Conservation (phyloP, 768 basidiomycete genomes). For the Lactarius hatsudake region DNA sequence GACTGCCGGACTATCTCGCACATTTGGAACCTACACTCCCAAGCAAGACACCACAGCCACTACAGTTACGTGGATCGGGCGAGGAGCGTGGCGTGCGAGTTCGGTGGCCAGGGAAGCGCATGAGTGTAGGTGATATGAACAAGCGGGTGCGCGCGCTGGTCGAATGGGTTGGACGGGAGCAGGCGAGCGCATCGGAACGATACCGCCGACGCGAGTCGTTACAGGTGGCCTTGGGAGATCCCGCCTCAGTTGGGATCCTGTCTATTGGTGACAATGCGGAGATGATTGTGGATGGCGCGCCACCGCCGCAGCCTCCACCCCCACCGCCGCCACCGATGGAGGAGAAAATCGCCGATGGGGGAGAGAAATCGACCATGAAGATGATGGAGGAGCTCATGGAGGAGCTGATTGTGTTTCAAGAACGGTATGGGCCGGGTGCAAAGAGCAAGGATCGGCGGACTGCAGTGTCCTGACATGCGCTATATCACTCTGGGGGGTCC, state of each 20-base stretch:
- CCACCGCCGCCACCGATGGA: conserved; percentile 27
- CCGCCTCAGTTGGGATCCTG: conserved; percentile 12
- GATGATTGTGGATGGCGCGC: conserved; percentile 37
- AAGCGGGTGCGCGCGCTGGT: conserved; percentile 87
- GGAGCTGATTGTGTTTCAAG: conserved; percentile 85
- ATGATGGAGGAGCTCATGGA: conserved; percentile 91
- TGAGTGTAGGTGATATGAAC: conserved; percentile 97
- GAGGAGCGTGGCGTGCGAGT: conserved; percentile 80
- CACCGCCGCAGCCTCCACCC: conserved; percentile 26
- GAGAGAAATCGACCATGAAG: conserved; percentile 54
- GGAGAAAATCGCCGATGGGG: conserved; percentile 22
- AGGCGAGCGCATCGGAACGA: conserved; percentile 72
- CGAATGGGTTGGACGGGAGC: conserved; percentile 89
- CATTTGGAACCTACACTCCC: conserved; percentile 86
- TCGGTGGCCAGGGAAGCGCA: conserved; percentile 91
- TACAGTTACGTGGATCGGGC: conserved; percentile 60
- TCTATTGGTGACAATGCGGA: conserved; percentile 29
- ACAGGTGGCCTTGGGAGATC: conserved; percentile 47
- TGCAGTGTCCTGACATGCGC: conserved; percentile 31
- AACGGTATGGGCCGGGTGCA: conserved; percentile 67
- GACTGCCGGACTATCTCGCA: conserved; percentile 87
- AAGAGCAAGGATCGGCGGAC: conserved; percentile 41
- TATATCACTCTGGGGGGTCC: conserved; percentile 7
- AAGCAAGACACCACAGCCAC: conserved; percentile 65
- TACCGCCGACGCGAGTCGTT: conserved; percentile 66